Evolutionary conservation across 2,329 filamentous ascomycete genomes (phyloP).

Genomic region (Lachnellula subtilissima): DNA sequence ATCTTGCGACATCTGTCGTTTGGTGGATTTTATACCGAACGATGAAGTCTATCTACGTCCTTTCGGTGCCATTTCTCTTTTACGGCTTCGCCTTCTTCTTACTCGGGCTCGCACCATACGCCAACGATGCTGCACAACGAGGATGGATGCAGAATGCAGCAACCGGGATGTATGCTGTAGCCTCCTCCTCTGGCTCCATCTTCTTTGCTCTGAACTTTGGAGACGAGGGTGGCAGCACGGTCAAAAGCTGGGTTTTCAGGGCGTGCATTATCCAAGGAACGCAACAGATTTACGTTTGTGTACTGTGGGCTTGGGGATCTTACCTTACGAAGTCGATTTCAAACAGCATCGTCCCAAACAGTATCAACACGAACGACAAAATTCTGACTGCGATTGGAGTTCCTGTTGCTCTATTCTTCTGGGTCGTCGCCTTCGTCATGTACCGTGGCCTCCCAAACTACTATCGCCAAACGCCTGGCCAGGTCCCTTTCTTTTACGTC

Average conservation of each 20-base stretch:
- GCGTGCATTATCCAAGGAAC: slow-evolving; percentile 63
- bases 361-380: slow-evolving; percentile 1
- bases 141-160: slow-evolving; percentile 48
- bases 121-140: slow-evolving; percentile 32
- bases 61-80: slow-evolving; percentile 55
- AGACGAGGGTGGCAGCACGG: slow-evolving; percentile 54
- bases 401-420: slow-evolving; percentile 54
- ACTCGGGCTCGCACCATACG: slow-evolving; percentile 55
- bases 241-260: slow-evolving; percentile 62
- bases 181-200: slow-evolving; percentile 57
- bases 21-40: slow-evolving; percentile 61
- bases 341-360: slow-evolving; percentile 34
- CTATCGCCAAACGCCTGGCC: slow-evolving; percentile 60
- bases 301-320: slow-evolving; percentile 63
- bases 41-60: slow-evolving; percentile 49
- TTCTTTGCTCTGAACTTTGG: slow-evolving; percentile 66
- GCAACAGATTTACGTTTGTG: slow-evolving; percentile 60
- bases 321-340: slow-evolving; percentile 43
- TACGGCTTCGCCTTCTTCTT: slow-evolving; percentile 59
- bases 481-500: slow-evolving; percentile 60
- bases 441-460: slow-evolving; percentile 61
- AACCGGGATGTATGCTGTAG: slow-evolving; percentile 56
- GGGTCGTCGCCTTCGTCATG: slow-evolving; percentile 49
- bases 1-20: slow-evolving; percentile 50
- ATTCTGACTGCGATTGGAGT: slow-evolving; percentile 44